These are phyloP conservation scores for Yamadazyma spencermartinsiae DNA, from an alignment of 1,139 yeast genomes.

Conservation along the genomic window DNA sequence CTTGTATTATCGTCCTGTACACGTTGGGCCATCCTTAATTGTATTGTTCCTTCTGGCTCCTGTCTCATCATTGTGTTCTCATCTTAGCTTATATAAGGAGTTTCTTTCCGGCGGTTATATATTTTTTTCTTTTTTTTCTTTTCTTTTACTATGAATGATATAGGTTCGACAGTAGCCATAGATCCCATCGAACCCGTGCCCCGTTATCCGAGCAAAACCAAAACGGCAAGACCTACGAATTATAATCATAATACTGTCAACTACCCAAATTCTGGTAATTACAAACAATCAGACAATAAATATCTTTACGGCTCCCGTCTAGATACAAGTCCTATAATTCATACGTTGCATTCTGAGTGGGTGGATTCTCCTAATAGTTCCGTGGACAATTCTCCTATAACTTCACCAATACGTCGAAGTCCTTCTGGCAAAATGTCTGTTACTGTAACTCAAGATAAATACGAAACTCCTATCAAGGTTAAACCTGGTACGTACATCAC, in stretches of 20 bases:
- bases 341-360: slow-evolving; percentile 40
- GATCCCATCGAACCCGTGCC: slow-evolving; percentile 1
- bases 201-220: neutral
- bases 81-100: neutral
- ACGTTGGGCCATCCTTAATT: too few species aligned
- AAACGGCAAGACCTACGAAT: neutral
- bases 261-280: slow-evolving; percentile 1
- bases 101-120: neutral
- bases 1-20: neutral
- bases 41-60: too few species aligned
- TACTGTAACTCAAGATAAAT: slow-evolving; percentile 13
- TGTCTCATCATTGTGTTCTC: too few species aligned
- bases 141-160: slow-evolving; percentile 7
- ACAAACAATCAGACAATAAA: slow-evolving; percentile 1
- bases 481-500: slow-evolving; percentile 21
- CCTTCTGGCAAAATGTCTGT: slow-evolving; percentile 11
- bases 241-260: slow-evolving; percentile 1
- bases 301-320: neutral
- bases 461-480: slow-evolving; percentile 24
- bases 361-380: slow-evolving; percentile 30
- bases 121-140: neutral
- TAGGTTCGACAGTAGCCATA: slow-evolving; percentile 3
- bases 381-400: slow-evolving; percentile 27
- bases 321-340: slow-evolving; percentile 16
- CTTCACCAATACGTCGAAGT: slow-evolving; percentile 13